Percentiles rank a stretch among this genome's conserved stretches.
These are phyloP conservation scores for Exsudoporus frostii DNA, from an alignment of 768 basidiomycete genomes.

Conservation along the genomic window DNA sequence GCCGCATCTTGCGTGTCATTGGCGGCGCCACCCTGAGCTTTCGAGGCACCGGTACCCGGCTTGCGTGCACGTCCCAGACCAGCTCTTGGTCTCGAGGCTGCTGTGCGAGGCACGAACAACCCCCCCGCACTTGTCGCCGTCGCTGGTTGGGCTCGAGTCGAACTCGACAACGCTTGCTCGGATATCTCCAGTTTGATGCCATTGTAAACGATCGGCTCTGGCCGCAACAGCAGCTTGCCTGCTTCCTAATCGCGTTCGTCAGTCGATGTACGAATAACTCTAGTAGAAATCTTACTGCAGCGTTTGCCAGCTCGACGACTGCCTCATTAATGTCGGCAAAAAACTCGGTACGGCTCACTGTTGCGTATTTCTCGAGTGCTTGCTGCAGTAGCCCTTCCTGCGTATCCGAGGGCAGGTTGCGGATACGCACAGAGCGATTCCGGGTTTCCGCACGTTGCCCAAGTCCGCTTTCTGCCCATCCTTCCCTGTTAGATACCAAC, in stretches of 20 bases:
- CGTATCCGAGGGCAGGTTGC: slow-evolving; percentile 67
- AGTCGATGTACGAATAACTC: not conserved
- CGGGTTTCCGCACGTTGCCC: slow-evolving; percentile 54
- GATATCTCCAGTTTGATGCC: slow-evolving; percentile 56
- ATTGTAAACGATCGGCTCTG: slow-evolving; percentile 70
- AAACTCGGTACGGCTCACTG: slow-evolving; percentile 72
- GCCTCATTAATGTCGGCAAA: slow-evolving; percentile 61
- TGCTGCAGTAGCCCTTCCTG: slow-evolving; percentile 95
- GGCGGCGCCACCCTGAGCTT: slow-evolving; percentile 13
- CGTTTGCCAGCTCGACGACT: slow-evolving; percentile 60
- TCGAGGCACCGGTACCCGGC: slow-evolving; percentile 23
- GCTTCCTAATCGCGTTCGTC: slow-evolving; percentile 57
- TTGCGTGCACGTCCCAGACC: slow-evolving; percentile 62
- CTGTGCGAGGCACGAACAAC: slow-evolving; percentile 66
- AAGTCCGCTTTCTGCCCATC: slow-evolving; percentile 52
- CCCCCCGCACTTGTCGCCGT: slow-evolving; percentile 42
- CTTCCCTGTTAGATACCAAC: slow-evolving; percentile 30
- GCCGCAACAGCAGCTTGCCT: slow-evolving; percentile 68
- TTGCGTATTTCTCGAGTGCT: slow-evolving; percentile 71
- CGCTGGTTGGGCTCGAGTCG: slow-evolving; percentile 25
- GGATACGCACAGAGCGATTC: slow-evolving; percentile 72
- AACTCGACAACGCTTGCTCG: slow-evolving; percentile 46
- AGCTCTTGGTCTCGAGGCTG: slow-evolving; percentile 64
- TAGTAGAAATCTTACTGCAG: slow-evolving; percentile 47
- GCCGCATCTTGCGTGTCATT: slow-evolving; percentile 5